Conservation (phyloP, 2,329 filamentous ascomycete genomes). For the Colletotrichum liriopes region DNA sequence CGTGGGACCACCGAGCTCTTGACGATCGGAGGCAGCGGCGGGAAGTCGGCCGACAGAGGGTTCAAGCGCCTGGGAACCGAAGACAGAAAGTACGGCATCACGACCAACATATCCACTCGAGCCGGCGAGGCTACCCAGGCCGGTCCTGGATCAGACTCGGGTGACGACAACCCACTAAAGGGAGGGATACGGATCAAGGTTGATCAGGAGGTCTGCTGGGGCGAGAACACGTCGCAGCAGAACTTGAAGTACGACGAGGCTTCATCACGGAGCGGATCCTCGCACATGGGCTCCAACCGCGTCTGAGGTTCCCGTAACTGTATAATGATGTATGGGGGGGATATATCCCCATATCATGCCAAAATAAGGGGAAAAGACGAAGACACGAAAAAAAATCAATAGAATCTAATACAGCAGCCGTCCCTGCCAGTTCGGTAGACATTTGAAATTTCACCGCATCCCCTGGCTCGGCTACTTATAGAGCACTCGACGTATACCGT, state of each 20-base stretch:
- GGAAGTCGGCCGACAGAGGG: constrained; percentile 33
- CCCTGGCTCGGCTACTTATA: background rate
- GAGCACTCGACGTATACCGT: background rate
- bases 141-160: constrained; percentile 9
- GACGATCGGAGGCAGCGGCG: constrained; percentile 33
- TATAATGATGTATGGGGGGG: constrained; percentile 1
- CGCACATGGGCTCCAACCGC: constrained; percentile 9
- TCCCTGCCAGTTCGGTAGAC: background rate
- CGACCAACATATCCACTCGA: constrained; percentile 1
- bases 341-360: constrained; percentile 1
- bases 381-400: background rate
- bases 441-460: background rate
- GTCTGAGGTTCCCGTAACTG: constrained; percentile 19
- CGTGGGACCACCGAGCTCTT: constrained; percentile 36
- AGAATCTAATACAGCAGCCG: background rate
- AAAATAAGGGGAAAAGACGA: constrained; percentile 3
- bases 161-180: constrained; percentile 26
- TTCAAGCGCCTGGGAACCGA: constrained; percentile 33
- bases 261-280: constrained; percentile 22
- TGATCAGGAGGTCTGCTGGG: constrained; percentile 35
- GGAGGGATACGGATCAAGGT: constrained; percentile 30
- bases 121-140: background rate
- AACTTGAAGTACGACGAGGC: constrained; percentile 16
- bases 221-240: background rate
- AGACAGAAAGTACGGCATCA: constrained; percentile 27